Evolutionary conservation across 495 filamentous ascomycete species (phyloP), one percentile per base, ranked within the genome.

Genomic region (Extremus antarcticus): DNA sequence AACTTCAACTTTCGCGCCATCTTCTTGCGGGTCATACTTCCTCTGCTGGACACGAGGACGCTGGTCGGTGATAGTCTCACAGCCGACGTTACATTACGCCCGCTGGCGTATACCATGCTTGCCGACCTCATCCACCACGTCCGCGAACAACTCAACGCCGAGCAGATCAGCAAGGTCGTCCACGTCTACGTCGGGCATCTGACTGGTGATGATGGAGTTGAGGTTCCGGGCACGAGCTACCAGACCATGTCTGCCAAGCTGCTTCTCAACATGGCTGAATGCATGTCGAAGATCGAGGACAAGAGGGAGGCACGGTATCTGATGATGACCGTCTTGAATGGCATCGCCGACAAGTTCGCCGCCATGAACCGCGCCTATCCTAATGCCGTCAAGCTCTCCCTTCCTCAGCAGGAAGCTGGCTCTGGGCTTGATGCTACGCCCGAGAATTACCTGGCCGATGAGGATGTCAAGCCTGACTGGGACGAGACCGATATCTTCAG

Each of bases 171-270:
- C 48, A 83, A 87, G 60, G 96, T 94, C 0, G 88, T 99, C 10
- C 88, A 94, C 62, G 94, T 97, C 7, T 99, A 97, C 67, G 95
- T 92, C 3, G 89, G 87, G 62, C 97, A 97, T 60, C 75, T 99
- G 21, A 90, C 94, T 60, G 94, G 97, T 66, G 87, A 86, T 57
- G 59, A 61, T 25, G 55, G 59, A n/a, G 46, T 61, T 13, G 59
- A 62, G 19, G 94, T 95, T 61, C 94, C 94, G 1, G 94, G 94
- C 15, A 97, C 94, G 3, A 97, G 92, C 68, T 99, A 97, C 66
- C 94, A 99, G 68, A 99, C 94, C 0, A 99, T 99, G 94, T 97
- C 92, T 63, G 94, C 94, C 2, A 99, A 97, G 67, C 74, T 99
- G 2, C 73, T 99, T 2, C 71, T 99, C 50, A 99, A 99, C 68